Evolutionary conservation across 2,329 filamentous ascomycete species (phyloP).

Genomic region (Hypomyces perniciosus): DNA sequence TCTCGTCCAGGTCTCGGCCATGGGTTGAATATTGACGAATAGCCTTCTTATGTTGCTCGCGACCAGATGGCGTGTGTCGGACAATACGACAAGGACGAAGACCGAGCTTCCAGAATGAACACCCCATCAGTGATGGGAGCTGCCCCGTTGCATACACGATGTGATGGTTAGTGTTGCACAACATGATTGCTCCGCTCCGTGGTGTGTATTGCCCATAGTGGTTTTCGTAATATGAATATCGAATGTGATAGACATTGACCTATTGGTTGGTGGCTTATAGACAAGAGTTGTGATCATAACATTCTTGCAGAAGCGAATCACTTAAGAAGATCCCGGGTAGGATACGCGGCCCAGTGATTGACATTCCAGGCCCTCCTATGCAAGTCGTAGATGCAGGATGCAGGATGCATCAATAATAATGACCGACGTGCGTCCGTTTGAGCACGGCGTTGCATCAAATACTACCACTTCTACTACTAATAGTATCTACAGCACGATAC

Average conservation of each 20-base stretch:
- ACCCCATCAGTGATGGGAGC: not conserved
- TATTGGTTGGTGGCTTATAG: too few species aligned
- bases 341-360: not conserved
- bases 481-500: too few species aligned
- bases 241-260: not conserved
- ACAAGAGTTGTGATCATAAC: not conserved
- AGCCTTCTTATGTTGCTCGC: not conserved
- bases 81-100: too few species aligned
- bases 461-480: too few species aligned
- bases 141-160: not conserved
- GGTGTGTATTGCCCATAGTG: too few species aligned
- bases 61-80: too few species aligned
- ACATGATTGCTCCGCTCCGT: not conserved
- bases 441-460: not conserved
- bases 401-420: not conserved
- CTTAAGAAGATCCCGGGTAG: not conserved
- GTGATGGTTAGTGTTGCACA: not conserved
- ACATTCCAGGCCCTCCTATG: not conserved
- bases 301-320: not conserved
- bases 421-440: not conserved
- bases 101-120: not conserved
- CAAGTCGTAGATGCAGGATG: not conserved
- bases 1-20: not conserved
- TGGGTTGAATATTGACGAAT: constrained; percentile 7
- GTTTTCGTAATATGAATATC: not conserved